phyloP scores from a whole-genome alignment of 2,329 filamentous ascomycete genomes.

The Lasiodiplodia hormozganensis region DNA sequence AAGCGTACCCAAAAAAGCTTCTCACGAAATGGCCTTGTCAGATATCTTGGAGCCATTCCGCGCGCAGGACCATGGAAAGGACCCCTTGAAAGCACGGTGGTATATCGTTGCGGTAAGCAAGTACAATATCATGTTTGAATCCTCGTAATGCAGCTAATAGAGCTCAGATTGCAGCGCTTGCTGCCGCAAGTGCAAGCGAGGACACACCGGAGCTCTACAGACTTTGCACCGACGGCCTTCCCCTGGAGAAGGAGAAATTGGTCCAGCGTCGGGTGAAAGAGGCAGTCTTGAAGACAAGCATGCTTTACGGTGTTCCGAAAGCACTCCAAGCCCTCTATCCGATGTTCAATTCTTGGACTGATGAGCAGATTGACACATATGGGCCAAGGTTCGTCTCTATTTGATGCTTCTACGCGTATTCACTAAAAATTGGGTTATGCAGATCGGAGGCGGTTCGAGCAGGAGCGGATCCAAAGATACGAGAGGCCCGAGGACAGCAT shows the following conservation, averaged over 20 bases:
- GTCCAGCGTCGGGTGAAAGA: slow-evolving; percentile 2
- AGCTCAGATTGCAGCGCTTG: background rate
- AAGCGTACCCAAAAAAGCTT: background rate
- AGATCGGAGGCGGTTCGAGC: background rate
- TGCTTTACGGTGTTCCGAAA: background rate
- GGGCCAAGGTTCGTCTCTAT: background rate
- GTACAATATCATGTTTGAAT: background rate
- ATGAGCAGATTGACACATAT: slow-evolving; percentile 1
- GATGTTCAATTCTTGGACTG: background rate
- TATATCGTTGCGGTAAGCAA: slow-evolving; percentile 1
- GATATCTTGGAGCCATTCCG: background rate
- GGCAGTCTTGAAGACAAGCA: background rate
- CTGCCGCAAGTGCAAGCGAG: background rate
- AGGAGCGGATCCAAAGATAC: background rate
- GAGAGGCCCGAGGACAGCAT: background rate
- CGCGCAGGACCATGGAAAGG: background rate
- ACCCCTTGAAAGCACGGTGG: background rate
- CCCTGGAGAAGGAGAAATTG: background rate
- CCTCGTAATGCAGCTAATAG: background rate
- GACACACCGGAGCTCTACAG: background rate
- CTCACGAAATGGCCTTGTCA: background rate
- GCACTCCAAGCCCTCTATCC: background rate
- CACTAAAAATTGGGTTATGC: background rate
- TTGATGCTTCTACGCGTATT: background rate
- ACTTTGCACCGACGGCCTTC: background rate